Evolutionary conservation across 2,329 filamentous ascomycete genomes (phyloP).

Genomic region (Mollisia scopiformis): DNA sequence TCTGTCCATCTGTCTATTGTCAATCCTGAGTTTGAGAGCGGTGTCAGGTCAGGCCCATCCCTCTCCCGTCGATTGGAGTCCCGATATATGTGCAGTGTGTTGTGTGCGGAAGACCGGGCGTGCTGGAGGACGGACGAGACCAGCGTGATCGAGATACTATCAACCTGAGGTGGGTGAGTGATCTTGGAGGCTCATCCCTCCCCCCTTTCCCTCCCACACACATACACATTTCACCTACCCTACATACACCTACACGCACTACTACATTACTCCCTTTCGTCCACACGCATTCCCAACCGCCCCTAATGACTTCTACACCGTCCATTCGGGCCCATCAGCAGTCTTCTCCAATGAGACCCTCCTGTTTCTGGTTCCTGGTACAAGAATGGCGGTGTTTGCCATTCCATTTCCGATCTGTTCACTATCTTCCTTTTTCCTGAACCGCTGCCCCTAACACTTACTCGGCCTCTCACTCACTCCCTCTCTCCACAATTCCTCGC

Average conservation of each 20-base stretch:
- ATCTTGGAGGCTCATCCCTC: slow-evolving; percentile 3
- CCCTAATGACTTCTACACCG: slow-evolving; percentile 20
- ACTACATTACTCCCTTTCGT: not conserved
- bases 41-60: no score
- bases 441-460: not conserved
- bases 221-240: no score
- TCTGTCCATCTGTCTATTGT: not conserved
- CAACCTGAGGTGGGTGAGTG: slow-evolving; percentile 26
- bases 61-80: not conserved
- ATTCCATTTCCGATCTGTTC: not conserved
- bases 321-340: slow-evolving; percentile 14
- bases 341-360: slow-evolving; percentile 1
- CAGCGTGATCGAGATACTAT: slow-evolving; percentile 28
- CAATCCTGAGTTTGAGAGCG: not conserved
- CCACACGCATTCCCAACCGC: not conserved
- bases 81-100: not conserved
- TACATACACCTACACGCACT: not conserved
- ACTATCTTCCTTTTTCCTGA: not conserved
- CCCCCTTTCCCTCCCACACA: slow-evolving; percentile 11
- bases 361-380: not conserved
- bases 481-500: slow-evolving; percentile 1
- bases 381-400: slow-evolving; percentile 1
- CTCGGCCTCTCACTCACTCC: no score
- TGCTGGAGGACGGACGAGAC: slow-evolving; percentile 1
- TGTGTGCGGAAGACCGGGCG: not conserved